Evolutionary conservation across 2,329 filamentous ascomycete genomes (phyloP), one percentile per base, ranked within the genome.

Genomic region (Tolypocladium cylindrosporum): DNA sequence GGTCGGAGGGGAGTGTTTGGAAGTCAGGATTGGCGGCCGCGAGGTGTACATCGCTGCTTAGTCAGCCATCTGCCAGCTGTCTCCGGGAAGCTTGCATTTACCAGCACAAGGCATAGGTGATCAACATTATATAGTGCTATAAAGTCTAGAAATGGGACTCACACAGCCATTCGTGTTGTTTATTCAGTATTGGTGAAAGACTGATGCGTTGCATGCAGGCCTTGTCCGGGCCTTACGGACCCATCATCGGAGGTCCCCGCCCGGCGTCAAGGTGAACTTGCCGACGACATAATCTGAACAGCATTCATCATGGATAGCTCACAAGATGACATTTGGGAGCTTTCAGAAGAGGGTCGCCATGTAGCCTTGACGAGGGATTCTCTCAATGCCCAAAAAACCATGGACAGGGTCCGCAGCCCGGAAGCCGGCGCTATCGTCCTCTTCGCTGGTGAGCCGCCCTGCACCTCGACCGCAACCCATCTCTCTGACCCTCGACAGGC

Each of bases 351-450:
- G 13, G 72, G 70, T 53, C 85, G 87, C 69, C 83, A 86, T 69
- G 87, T 91, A 45, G 84, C 83, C 55, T 78, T 95, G 10, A 91
- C 89, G 3, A 75, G 84, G 60, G 73, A 81, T 41, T 70, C 76
- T 48, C 81, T 94, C 59, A 77, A 86, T 66, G 73, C 80, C 24
- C 75, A 79, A 24, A 66, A 76, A 6, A 75, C 82, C 37, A 87
- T 91, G 71, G 76, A 85, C 63, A 79, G 77, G 53, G 89, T 94
- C 27, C 85, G 88, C 62, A 89, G 83, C 64, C 85, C 87, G 24
- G 81, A 85, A 65, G 88, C 89, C 13, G 89, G 89, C 7, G 89
- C 89, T 14, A 87, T 91, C 54, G 88, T 92, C 11, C 67, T 91
- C 40, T 92, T 92, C 69, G 85, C 87, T 59, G 89, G 88, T 85